Conservation (phyloP, 2,329 filamentous ascomycete genomes). For the Celoporthe dispersa region DNA sequence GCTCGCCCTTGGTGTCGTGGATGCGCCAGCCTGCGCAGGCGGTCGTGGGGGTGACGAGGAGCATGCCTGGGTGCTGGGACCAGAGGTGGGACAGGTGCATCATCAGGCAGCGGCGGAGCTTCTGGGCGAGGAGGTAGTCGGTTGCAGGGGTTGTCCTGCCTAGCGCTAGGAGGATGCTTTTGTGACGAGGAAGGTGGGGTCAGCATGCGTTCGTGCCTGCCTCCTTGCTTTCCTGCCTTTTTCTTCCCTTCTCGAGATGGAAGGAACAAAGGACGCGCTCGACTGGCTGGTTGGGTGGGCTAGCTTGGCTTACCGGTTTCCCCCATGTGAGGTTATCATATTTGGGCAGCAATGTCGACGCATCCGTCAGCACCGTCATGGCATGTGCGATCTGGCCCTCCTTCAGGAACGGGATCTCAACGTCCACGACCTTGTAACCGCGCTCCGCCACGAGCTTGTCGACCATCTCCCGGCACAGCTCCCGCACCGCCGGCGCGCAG, state of each 20-base stretch:
- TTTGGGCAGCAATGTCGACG: slow-evolving; percentile 50
- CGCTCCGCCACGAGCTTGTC: slow-evolving; percentile 56
- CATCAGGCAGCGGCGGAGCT: slow-evolving; percentile 71
- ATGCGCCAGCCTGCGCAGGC: slow-evolving; percentile 52
- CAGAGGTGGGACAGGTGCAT: slow-evolving; percentile 72
- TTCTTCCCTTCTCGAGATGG: not conserved
- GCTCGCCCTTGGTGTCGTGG: slow-evolving; percentile 39
- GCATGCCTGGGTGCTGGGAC: slow-evolving; percentile 65
- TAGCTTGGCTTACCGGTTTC: slow-evolving; percentile 35
- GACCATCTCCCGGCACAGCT: slow-evolving; percentile 48
- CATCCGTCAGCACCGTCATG: slow-evolving; percentile 73
- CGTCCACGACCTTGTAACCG: slow-evolving; percentile 58
- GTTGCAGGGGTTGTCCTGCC: slow-evolving; percentile 64
- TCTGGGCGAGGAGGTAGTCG: slow-evolving; percentile 72
- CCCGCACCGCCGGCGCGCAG: slow-evolving; percentile 47
- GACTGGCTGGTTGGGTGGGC: too few species aligned
- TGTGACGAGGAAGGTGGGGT: not conserved
- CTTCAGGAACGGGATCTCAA: slow-evolving; percentile 60
- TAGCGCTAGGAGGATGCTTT: slow-evolving; percentile 66
- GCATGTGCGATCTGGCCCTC: slow-evolving; percentile 75
- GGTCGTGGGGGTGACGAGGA: slow-evolving; percentile 74
- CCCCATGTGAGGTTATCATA: slow-evolving; percentile 56
- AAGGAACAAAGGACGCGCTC: too few species aligned
- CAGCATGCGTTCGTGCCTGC: not conserved
- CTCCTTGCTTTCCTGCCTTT: not conserved